Evolutionary conservation across 2,329 filamentous ascomycete species (phyloP), one percentile per base, ranked within the genome.

Genomic region (Beauveria sp.): DNA sequence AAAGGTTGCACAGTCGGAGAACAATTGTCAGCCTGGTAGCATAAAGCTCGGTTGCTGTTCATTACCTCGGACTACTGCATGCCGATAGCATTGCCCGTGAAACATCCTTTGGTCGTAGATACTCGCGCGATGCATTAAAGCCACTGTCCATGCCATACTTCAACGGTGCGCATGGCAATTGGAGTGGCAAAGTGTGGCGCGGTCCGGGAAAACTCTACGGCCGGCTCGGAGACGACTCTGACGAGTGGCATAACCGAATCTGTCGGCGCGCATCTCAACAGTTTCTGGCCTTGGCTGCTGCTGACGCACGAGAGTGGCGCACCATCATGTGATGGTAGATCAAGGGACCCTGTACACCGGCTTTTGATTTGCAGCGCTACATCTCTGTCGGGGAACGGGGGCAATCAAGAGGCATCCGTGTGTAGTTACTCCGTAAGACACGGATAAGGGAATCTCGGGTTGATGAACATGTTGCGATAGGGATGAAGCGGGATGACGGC

Each of bases 221-320:
- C 31, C 34, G 5, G 24, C 16, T 22, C 7, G 28, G 52, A 16
- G 26, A 5, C 31, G 18, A 18, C 26, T 38, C 14, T 38, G 12
- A 38, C 2, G 34, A 38, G 34, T 38, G 34, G 34, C 12, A 38
- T 38, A 22, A 14, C 16, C 40, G 42, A 14, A n/a, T 10, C 9
- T 20, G 22, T 38, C 20, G 31, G 34, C 26, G 6, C 40, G 18
- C 26, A 34, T 60, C 57, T 53, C 57, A 60, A 60, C 57, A 53
- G 26, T 60, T 60, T 38, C 34, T 52, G 31, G 38, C 18, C 43
- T 43, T 62, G 48, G 31, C 38, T 22, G 28, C 12, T 43, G 46
- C 46, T 42, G 49, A 51, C 53, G 49, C 54, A 65, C 53, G 58
- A 62, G 48, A 54, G 64, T 60, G 64, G 62, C 64, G 62, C 54